Conservation (phyloP, 192 early-diverging fungal genomes). For the Umbelopsis ramanniana region DNA sequence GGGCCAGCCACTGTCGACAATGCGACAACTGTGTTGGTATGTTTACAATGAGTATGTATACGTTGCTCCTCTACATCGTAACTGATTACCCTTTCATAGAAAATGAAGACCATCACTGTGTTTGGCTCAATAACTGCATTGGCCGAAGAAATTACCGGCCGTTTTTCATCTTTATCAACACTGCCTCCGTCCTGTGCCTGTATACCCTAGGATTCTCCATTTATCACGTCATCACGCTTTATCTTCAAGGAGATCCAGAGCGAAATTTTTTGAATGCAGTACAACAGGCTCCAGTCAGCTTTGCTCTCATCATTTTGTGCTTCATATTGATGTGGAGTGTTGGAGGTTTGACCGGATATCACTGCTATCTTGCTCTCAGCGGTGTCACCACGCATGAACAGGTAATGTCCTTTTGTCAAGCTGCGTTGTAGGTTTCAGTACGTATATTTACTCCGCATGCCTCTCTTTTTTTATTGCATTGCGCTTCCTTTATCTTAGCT, state of each 20-base stretch:
- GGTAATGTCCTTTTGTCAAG: conserved; percentile 40
- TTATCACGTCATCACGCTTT: conserved; percentile 47
- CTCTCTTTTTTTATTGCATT: too few relatives aligned
- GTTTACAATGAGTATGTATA: conserved; percentile 9
- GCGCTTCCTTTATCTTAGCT: conserved; percentile 27
- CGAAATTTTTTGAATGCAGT: conserved; percentile 5
- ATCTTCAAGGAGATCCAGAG: not conserved
- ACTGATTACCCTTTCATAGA: conserved; percentile 42
- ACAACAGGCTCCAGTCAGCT: conserved; percentile 34
- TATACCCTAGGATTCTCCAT: conserved; percentile 68
- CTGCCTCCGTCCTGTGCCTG: conserved; percentile 61
- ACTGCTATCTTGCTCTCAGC: conserved; percentile 68
- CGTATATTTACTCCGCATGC: not conserved
- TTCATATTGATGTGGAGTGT: conserved; percentile 70
- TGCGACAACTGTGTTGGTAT: conserved; percentile 91
- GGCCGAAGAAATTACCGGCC: conserved; percentile 82
- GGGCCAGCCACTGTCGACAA: conserved; percentile 83
- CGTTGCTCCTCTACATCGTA: not conserved
- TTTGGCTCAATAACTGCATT: conserved; percentile 95
- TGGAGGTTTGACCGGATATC: conserved; percentile 76
- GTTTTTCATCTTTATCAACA: conserved; percentile 81
- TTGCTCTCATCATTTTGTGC: conserved; percentile 68
- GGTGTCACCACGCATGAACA: conserved; percentile 94
- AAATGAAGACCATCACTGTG: conserved; percentile 89
- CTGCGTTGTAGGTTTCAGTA: not conserved